A percentile compares a stretch with the other conserved stretches of the same genome.
phyloP scores from a whole-genome alignment of 2,329 filamentous ascomycete genomes.

The Colletotrichum sp. region DNA sequence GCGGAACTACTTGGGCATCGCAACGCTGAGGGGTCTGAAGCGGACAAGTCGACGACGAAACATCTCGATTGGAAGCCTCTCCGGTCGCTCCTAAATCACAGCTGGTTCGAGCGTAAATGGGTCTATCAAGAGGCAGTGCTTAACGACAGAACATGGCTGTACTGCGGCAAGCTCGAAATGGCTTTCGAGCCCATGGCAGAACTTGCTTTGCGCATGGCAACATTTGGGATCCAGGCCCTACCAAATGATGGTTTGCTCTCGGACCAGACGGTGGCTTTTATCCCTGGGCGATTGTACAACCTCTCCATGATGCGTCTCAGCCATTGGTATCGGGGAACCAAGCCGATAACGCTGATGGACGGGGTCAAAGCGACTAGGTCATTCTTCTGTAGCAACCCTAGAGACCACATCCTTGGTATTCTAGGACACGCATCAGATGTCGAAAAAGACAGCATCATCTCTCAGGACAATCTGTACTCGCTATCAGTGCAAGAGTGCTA shows the following conservation, averaged over 20 bases:
- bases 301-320: background rate
- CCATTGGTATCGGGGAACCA: background rate
- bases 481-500: background rate
- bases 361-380: background rate
- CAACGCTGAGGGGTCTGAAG: background rate
- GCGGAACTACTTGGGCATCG: background rate
- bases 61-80: background rate
- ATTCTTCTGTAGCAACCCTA: background rate
- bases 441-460: background rate
- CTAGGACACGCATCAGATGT: background rate
- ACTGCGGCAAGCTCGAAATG: background rate
- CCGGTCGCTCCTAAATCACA: background rate
- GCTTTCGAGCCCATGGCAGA: background rate
- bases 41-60: background rate
- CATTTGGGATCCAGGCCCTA: background rate
- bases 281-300: background rate
- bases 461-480: background rate
- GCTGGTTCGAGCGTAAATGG: conserved; percentile 5
- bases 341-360: background rate
- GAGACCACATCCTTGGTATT: background rate
- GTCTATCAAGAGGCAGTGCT: background rate
- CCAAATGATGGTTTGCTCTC: background rate
- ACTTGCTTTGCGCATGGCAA: background rate
- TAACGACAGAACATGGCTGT: background rate
- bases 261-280: background rate